Conservation (phyloP, 441 rosid species). For the Melastoma candidum region DNA sequence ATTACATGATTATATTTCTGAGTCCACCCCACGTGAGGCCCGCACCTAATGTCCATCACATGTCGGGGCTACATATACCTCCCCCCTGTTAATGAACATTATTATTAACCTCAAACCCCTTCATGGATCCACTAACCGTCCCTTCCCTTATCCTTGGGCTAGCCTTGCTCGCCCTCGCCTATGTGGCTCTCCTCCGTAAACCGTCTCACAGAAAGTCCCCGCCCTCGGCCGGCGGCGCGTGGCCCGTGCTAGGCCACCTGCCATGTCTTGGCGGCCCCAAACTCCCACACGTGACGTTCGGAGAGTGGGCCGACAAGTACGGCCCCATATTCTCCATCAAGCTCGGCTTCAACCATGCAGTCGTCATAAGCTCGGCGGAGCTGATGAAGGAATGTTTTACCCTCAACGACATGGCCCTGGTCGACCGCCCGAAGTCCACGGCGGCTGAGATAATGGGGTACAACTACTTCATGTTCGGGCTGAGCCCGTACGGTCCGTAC, state of each 20-base stretch:
- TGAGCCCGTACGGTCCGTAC: slow-evolving; percentile 25
- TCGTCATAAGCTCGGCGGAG: slow-evolving; percentile 29
- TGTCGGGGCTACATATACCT: no score
- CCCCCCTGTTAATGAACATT: no score
- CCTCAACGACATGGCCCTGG: slow-evolving; percentile 25
- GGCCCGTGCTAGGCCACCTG: slow-evolving; percentile 37
- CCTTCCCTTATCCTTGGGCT: no score
- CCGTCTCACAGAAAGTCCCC: no score
- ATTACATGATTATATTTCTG: no score
- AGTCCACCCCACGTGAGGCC: no score
- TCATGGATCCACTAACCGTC: no score
- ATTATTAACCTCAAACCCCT: no score
- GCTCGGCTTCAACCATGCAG: slow-evolving; percentile 24
- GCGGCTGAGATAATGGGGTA: slow-evolving; percentile 23
- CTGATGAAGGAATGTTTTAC: slow-evolving; percentile 32
- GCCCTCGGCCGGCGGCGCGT: slow-evolving; percentile 1
- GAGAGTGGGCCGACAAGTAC: slow-evolving; percentile 25
- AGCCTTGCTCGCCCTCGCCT: no score
- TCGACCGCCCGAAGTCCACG: slow-evolving; percentile 19
- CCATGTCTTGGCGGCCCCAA: slow-evolving; percentile 23
- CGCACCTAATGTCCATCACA: no score
- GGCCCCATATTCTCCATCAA: slow-evolving; percentile 38
- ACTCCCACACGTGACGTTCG: slow-evolving; percentile 20
- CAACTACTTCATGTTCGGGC: slow-evolving; percentile 19
- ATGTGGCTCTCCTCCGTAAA: no score